Base-by-base conservation (phyloP, 2,329 filamentous ascomycete species). In the Huntiella decipiens region DNA sequence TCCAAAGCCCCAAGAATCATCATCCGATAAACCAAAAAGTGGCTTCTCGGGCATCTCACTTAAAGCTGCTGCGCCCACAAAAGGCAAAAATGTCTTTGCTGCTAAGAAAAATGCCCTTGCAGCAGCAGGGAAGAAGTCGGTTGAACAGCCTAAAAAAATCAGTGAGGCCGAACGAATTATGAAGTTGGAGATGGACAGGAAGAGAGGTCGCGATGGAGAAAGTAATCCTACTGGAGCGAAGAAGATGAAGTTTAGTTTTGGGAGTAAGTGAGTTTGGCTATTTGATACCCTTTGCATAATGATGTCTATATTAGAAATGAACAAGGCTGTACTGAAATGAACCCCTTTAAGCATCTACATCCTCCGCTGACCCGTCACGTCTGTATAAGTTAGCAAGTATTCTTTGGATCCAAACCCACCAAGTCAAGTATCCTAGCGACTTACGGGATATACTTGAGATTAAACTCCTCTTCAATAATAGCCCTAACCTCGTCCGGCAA, bases 111-210 rank as follows among this genome's bases (percentile, higher is more conserved):
- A 52, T 47, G 49, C 46, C 12, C 37, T 43, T 3, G 40, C 44
- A 4, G 45, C 42, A 5, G 42, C 33, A 13, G 37, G 41, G 13
- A 12, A 44, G 5, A 73, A 71, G 56, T 87, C 85, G 64, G 54
- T 63, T 31, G 74, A 75, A 51, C 71, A 71, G 46, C 77, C 76
- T 2, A 85, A 82, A 67, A 91, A 82, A 55, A 88, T 93, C 73
- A 88, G 82, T 55, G 84, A 92, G 57, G 80, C 79, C 3, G 85
- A 88, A 61, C 72, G 80, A 45, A 92, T 91, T 55, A 94, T 93
- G 86, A 83, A 80, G 60, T 79, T 82, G 54, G 82, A 87, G 56
- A 70, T 84, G 61, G 80, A 85, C 54, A 68, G 71, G 52, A 86
- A 85, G 57, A 67, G 78, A 46, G 61, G 67, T 32, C 65, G 73